Percentiles rank a stretch among this genome's conserved stretches.
Evolutionary conservation across 441 rosid genomes (phyloP).

Genomic region (Hypseocharis bilobata): DNA sequence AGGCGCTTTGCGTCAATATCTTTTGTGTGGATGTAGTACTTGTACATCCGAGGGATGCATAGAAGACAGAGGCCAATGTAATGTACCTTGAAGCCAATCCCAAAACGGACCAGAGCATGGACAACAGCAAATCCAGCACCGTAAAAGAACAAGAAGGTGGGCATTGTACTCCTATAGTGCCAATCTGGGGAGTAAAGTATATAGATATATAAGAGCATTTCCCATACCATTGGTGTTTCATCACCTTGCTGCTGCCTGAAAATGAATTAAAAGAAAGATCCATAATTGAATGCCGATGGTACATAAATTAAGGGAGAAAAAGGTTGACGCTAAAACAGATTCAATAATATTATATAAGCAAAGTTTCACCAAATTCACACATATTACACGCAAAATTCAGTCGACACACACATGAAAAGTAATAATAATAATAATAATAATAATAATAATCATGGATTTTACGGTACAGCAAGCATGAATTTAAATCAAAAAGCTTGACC

Average conservation of each 20-base stretch:
- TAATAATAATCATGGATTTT: too few relatives aligned
- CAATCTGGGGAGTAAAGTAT: constrained; percentile 92
- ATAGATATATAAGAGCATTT: constrained; percentile 78
- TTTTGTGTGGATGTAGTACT: constrained; percentile 75
- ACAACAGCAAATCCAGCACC: constrained; percentile 64
- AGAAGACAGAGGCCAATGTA: constrained; percentile 65
- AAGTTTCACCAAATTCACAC: background rate
- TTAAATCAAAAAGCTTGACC: background rate
- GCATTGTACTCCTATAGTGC: constrained; percentile 91
- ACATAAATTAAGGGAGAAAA: background rate
- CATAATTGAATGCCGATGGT: background rate
- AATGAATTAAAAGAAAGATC: background rate
- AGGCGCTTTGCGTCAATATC: constrained; percentile 56
- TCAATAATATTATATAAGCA: too few relatives aligned
- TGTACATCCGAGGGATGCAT: constrained; percentile 82
- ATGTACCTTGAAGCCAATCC: constrained; percentile 76
- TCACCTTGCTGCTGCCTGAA: constrained; percentile 89
- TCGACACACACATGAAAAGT: background rate
- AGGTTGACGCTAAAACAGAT: background rate
- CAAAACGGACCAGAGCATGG: constrained; percentile 58
- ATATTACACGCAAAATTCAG: background rate
- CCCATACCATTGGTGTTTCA: constrained; percentile 95
- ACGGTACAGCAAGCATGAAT: background rate
- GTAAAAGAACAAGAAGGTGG: constrained; percentile 69
- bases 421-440: too few relatives aligned